Base-by-base conservation (phyloP, 441 rosid genomes). In the Pelargonium fulgidum region DNA sequence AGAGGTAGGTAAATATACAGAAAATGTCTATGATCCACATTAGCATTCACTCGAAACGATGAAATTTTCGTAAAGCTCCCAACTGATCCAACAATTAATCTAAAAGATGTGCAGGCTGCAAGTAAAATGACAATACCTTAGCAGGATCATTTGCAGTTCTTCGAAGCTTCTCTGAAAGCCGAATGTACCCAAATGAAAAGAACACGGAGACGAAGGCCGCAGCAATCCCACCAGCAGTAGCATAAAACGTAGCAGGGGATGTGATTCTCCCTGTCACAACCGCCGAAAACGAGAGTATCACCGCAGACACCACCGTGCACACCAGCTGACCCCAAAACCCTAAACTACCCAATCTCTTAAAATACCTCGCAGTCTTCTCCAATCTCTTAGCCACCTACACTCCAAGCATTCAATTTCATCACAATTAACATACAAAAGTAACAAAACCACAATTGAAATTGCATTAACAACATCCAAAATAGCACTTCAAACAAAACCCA, bases 321-420 rank as follows among this genome's bases (percentile, higher is more conserved):
- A 89, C 85, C 14, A 95, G 85, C 87, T 95, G 99, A 59, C 93
- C 94, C 98, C 98, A 95, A 78, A 95, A 92, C 70, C 97, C 98
- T 62, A 88, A 80, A 83, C 81, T 81, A 13, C 98, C 99, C 54
- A 95, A 80, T 78, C 96, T 82, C 89, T 83, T 90, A 78, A 95
- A 95, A 76, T 86, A 81, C 78, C 92, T 89, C 1, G 99, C 84
- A 33, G 99, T 95, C 76, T 74, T 87, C 78, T 86, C 98, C 64
- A 95, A 82, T 79, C 97, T 90, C 86, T 88, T 95, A 6, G 98
- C 83, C 1, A 92, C 99, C 99, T 95, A 76, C 65, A 67, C 19
- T 2, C 19, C 44, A 75, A 71, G 42, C 63, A 39, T 54, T 61
- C 63, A 33, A 54, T 62, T 72, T 26, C 17, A 16, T 63, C 24